A percentile compares a stretch with the other conserved stretches of the same genome.
Conservation (phyloP, 805 yeast species). For the Candida boleticola region DNA sequence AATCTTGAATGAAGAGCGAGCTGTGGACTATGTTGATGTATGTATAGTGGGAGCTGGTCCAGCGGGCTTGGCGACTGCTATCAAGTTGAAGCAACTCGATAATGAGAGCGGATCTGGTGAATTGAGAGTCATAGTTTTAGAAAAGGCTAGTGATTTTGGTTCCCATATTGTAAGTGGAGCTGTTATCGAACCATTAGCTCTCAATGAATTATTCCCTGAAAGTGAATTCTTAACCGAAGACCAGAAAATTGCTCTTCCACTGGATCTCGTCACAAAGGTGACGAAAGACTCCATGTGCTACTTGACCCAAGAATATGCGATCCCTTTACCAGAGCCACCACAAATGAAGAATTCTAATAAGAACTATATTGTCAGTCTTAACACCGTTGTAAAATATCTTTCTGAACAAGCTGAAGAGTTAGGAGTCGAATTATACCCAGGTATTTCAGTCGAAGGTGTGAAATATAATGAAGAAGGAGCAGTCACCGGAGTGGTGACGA, state of each 20-base stretch:
- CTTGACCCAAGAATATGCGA: slow-evolving; percentile 56
- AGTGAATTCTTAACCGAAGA: slow-evolving; percentile 50
- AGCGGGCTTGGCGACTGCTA: slow-evolving; percentile 94
- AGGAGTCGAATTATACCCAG: slow-evolving; percentile 93
- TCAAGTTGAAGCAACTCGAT: slow-evolving; percentile 82
- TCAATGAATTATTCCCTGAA: slow-evolving; percentile 79
- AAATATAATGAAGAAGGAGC: slow-evolving; percentile 59
- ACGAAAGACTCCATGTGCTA: slow-evolving; percentile 71
- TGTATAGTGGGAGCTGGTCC: slow-evolving; percentile 98
- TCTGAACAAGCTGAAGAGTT: slow-evolving; percentile 88
- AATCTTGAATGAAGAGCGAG: slow-evolving; percentile 61
- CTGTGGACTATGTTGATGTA: slow-evolving; percentile 85
- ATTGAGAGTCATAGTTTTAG: slow-evolving; percentile 82
- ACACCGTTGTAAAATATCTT: slow-evolving; percentile 76
- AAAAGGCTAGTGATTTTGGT: slow-evolving; percentile 92
- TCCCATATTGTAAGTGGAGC: slow-evolving; percentile 93
- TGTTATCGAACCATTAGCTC: slow-evolving; percentile 85
- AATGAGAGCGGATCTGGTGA: slow-evolving; percentile 59
- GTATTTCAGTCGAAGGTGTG: slow-evolving; percentile 80
- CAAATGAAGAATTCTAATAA: slow-evolving; percentile 78
- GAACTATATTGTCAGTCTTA: slow-evolving; percentile 82
- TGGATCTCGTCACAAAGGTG: slow-evolving; percentile 71
- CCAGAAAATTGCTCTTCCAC: slow-evolving; percentile 72
- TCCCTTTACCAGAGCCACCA: slow-evolving; percentile 90
- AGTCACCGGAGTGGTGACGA: slow-evolving; percentile 89